Evolutionary conservation across 148 eudicot species (phyloP).

Genomic region (Chenopodium quinoa): DNA sequence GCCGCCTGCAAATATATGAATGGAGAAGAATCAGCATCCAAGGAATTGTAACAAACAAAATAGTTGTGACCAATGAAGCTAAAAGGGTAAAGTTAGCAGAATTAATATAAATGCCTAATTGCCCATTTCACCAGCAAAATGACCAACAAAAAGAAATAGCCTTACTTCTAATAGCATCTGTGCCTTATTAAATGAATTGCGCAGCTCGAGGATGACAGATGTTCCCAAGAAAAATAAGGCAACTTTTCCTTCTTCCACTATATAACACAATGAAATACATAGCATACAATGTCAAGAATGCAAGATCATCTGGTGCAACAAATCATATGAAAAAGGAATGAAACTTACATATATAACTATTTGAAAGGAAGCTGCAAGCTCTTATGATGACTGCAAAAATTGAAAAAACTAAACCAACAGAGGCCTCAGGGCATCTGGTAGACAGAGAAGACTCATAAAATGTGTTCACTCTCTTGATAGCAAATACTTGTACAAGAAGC

Average conservation of each 20-base stretch:
- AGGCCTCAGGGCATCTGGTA: constrained; percentile 29
- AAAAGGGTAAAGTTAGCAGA: neutral
- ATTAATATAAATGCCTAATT: neutral
- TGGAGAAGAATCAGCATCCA: neutral
- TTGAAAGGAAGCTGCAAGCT: constrained; percentile 82
- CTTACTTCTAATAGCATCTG: constrained; percentile 69
- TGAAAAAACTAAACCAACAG: constrained; percentile 49
- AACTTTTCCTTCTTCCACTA: constrained; percentile 98
- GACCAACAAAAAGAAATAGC: constrained; percentile 9
- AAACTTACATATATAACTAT: constrained; percentile 89
- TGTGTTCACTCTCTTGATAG: constrained; percentile 51
- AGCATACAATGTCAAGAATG: constrained; percentile 18
- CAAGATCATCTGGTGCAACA: constrained; percentile 15
- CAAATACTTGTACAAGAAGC: constrained; percentile 53
- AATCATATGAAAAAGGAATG: neutral
- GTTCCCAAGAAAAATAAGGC: constrained; percentile 79
- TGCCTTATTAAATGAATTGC: constrained; percentile 50
- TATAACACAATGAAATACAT: constrained; percentile 23
- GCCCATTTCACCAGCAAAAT: neutral
- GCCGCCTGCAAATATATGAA: constrained; percentile 54
- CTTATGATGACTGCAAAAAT: constrained; percentile 54
- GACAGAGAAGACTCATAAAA: constrained; percentile 28
- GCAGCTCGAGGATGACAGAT: constrained; percentile 54
- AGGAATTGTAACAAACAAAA: neutral
- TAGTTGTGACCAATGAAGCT: neutral